Evolutionary conservation across 1,284 basidiomycete genomes (phyloP).

Genomic region (Ceratobasidium sp.): DNA sequence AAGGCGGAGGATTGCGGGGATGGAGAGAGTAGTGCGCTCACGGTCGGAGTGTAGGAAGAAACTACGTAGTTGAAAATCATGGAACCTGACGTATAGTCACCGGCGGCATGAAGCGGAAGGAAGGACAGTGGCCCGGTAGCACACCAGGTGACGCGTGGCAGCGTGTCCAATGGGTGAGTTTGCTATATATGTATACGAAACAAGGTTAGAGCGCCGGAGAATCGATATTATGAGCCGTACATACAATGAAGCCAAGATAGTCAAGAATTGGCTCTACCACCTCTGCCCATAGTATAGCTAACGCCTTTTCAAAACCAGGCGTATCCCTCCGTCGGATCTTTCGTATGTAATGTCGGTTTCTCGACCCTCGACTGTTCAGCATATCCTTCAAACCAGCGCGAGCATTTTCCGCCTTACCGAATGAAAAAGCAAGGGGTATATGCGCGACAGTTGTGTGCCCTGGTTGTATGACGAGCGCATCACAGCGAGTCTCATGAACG

Average conservation of each 20-base stretch:
- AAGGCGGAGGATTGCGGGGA: too few relatives aligned
- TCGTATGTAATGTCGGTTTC: neutral
- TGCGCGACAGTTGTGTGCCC: neutral
- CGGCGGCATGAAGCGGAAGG: conserved; percentile 39
- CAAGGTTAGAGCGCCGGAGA: too few relatives aligned
- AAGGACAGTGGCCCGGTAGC: conserved; percentile 23
- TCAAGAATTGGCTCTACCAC: conserved; percentile 21
- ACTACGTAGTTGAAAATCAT: conserved; percentile 5
- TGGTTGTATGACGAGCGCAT: conserved; percentile 6
- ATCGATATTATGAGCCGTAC: neutral
- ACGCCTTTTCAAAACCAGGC: neutral
- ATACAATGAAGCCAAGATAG: conserved; percentile 9
- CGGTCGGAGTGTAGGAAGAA: conserved; percentile 30
- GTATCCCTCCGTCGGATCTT: neutral
- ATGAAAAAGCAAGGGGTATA: neutral
- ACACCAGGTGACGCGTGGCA: conserved; percentile 36
- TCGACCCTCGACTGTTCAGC: too few relatives aligned
- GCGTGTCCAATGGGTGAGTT: neutral
- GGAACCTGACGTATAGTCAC: neutral
- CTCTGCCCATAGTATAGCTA: conserved; percentile 17
- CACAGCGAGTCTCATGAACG: neutral
- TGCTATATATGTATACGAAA: too few relatives aligned
- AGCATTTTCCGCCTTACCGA: neutral
- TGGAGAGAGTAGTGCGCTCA: conserved; percentile 8
- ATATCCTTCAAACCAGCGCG: neutral